Conservation (phyloP, 164 flowering plant species). For the Vitis rotundifolia region DNA sequence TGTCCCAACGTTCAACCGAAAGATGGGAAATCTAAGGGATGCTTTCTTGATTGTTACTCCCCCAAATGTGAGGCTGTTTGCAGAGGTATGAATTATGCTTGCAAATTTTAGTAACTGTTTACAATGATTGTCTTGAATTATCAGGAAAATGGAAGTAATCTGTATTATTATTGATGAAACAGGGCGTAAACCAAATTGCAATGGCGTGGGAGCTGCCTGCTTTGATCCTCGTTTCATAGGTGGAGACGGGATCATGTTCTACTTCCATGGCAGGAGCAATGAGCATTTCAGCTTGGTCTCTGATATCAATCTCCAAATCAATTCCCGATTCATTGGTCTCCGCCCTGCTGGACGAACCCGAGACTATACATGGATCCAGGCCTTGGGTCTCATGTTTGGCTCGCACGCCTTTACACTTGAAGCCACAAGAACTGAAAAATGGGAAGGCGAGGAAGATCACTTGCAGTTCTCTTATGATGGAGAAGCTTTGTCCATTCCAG, state of each 20-base stretch:
- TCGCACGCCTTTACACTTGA: slow-evolving; percentile 33
- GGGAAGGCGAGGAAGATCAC: slow-evolving; percentile 20
- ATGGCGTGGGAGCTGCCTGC: too few relatives aligned
- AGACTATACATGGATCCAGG: slow-evolving; percentile 56
- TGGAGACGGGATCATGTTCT: too few relatives aligned
- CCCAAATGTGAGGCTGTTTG: slow-evolving; percentile 41
- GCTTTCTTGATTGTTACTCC: slow-evolving; percentile 33
- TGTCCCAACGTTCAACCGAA: slow-evolving; percentile 28
- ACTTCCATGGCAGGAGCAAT: too few relatives aligned
- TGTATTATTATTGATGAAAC: too few relatives aligned
- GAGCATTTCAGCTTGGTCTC: too few relatives aligned
- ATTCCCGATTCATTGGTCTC: not conserved
- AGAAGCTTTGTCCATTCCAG: slow-evolving; percentile 24
- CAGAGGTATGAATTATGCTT: slow-evolving; percentile 29
- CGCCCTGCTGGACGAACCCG: slow-evolving; percentile 36
- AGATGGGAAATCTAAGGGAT: slow-evolving; percentile 31
- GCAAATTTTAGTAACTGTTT: too few relatives aligned
- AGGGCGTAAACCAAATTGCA: too few relatives aligned
- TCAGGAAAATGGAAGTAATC: too few relatives aligned
- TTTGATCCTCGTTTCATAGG: too few relatives aligned
- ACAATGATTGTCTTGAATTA: too few relatives aligned
- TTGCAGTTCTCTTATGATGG: slow-evolving; percentile 36
- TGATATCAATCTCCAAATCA: too few relatives aligned
- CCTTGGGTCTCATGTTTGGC: slow-evolving; percentile 38
- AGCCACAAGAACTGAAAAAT: slow-evolving; percentile 22